A percentile compares a stretch with the other conserved stretches of the same genome.
Evolutionary conservation across 2,329 filamentous ascomycete species (phyloP).

Genomic region (Trematosphaeria pertusa): DNA sequence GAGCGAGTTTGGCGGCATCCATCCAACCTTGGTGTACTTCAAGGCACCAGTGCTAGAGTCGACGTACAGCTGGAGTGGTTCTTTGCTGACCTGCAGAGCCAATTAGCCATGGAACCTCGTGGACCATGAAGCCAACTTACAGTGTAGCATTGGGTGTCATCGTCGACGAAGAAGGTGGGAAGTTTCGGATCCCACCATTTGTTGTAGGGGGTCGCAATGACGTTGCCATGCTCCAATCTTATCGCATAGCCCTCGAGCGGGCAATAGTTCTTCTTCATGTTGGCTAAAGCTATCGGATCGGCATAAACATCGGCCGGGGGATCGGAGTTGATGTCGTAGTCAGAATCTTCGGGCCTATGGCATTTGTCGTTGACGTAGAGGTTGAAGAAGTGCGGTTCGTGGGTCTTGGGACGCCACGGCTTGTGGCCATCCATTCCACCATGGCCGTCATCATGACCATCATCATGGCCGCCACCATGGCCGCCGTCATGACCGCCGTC

Average conservation of each 20-base stretch:
- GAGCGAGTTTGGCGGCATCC: slow-evolving; percentile 32
- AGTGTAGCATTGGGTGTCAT: slow-evolving; percentile 36
- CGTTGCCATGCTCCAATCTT: slow-evolving; percentile 33
- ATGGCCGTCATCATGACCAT: slow-evolving; percentile 3
- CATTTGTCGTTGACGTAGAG: slow-evolving; percentile 4
- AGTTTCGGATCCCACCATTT: slow-evolving; percentile 35
- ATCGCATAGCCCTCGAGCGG: slow-evolving; percentile 27
- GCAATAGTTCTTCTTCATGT: slow-evolving; percentile 14
- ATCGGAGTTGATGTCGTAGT: too few relatives aligned
- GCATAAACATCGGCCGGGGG: too few relatives aligned
- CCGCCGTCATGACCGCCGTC: slow-evolving; percentile 2
- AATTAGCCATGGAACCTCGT: too few relatives aligned
- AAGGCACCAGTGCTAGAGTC: slow-evolving; percentile 28
- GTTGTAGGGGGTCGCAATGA: slow-evolving; percentile 39
- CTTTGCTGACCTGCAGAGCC: slow-evolving; percentile 37
- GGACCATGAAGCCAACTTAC: too few relatives aligned
- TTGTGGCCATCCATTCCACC: too few relatives aligned
- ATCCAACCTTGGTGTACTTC: slow-evolving; percentile 33
- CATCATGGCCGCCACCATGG: slow-evolving; percentile 3
- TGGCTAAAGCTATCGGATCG: too few relatives aligned
- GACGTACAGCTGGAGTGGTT: slow-evolving; percentile 36
- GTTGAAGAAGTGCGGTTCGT: slow-evolving; percentile 33
- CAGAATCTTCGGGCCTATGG: too few relatives aligned
- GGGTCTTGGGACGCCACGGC: slow-evolving; percentile 33
- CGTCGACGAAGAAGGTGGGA: slow-evolving; percentile 36